phyloP scores from a whole-genome alignment of 352 stramenopile species.

The Pythium scleroteichum region DNA sequence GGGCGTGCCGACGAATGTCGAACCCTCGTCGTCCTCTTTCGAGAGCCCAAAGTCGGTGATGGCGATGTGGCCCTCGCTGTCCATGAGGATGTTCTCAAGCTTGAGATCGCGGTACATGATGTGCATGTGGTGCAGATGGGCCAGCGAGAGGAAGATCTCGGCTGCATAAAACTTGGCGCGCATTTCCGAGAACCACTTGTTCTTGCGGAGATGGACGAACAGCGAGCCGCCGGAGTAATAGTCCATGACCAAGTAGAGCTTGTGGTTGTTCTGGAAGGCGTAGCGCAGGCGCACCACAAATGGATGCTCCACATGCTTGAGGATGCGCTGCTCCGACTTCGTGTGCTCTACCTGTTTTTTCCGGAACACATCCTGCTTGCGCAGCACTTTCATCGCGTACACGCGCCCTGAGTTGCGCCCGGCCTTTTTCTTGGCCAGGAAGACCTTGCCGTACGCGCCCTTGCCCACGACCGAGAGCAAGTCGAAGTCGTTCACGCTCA shows the following conservation, averaged over 20 bases:
- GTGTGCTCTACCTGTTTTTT: conserved; percentile 88
- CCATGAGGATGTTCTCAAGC: conserved; percentile 90
- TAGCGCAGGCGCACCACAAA: conserved; percentile 89
- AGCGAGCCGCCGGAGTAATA: conserved; percentile 88
- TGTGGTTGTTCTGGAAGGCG: conserved; percentile 88
- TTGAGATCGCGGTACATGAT: conserved; percentile 92
- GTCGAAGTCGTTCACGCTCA: conserved; percentile 89
- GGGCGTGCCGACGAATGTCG: conserved; percentile 81
- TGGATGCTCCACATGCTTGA: conserved; percentile 87
- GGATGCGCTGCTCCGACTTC: conserved; percentile 87
- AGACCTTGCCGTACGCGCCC: conserved; percentile 87
- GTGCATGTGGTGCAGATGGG: conserved; percentile 85
- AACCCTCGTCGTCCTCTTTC: conserved; percentile 84
- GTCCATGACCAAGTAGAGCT: conserved; percentile 90
- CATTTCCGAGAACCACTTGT: conserved; percentile 64
- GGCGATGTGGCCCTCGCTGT: conserved; percentile 77
- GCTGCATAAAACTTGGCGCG: conserved; percentile 86
- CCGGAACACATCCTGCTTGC: conserved; percentile 84
- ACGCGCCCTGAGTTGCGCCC: conserved; percentile 66
- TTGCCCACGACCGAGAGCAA: conserved; percentile 85
- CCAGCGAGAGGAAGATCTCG: conserved; percentile 77
- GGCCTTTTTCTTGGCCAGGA: conserved; percentile 80
- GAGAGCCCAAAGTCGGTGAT: conserved; percentile 89
- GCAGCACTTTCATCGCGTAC: conserved; percentile 90
- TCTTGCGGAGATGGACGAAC: conserved; percentile 84